Conservation (phyloP, 148 eudicot species). For the Chenopodium quinoa region DNA sequence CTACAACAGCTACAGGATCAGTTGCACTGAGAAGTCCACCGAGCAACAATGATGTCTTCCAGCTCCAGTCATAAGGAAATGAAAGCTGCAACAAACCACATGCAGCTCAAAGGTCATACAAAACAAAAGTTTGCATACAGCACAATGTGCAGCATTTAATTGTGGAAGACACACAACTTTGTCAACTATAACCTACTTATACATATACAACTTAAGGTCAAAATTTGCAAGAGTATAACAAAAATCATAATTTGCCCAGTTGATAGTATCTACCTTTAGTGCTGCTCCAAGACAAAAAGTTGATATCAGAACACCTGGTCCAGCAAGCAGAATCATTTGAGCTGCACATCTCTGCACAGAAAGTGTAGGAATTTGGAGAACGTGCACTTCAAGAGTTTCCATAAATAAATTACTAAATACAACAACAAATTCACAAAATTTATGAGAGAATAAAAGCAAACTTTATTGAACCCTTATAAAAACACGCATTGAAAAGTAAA, state of each 20-base stretch:
- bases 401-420: not conserved
- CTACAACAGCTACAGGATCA: slow-evolving; percentile 98
- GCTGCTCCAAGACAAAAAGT: slow-evolving; percentile 89
- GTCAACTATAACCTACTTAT: not conserved
- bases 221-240: not conserved
- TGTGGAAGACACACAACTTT: not conserved
- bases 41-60: slow-evolving; percentile 86
- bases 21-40: slow-evolving; percentile 99
- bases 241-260: not conserved
- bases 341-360: slow-evolving; percentile 69
- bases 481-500: not conserved
- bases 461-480: not conserved
- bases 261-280: slow-evolving; percentile 55
- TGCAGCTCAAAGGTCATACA: not conserved
- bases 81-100: slow-evolving; percentile 42
- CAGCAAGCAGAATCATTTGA: slow-evolving; percentile 96
- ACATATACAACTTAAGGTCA: not conserved
- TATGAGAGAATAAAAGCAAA: not conserved
- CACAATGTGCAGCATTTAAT: not conserved
- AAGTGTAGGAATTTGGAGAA: not conserved
- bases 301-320: slow-evolving; percentile 91
- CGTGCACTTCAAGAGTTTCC: not conserved
- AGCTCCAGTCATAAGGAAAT: slow-evolving; percentile 90
- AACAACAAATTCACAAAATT: not conserved
- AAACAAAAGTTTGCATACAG: not conserved